Evolutionary conservation across 352 stramenopile genomes (phyloP).

Genomic region (Stramenopiles sp.): DNA sequence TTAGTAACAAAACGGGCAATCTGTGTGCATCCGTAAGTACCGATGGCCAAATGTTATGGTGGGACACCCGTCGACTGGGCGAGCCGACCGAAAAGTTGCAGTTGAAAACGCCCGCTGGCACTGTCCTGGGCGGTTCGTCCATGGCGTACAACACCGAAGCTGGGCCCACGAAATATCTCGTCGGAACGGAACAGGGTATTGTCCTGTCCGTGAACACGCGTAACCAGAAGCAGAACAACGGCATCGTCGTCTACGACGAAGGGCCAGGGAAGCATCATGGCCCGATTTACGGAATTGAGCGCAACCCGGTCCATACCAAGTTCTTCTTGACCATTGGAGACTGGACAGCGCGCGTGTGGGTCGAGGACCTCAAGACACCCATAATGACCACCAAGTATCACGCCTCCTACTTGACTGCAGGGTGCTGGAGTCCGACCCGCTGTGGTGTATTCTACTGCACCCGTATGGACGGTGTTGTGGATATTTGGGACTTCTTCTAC

Average conservation of each 20-base stretch:
- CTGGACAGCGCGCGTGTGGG: conserved; percentile 86
- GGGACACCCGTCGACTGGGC: conserved; percentile 58
- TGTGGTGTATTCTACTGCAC: conserved; percentile 89
- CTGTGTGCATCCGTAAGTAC: conserved; percentile 86
- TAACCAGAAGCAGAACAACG: conserved; percentile 90
- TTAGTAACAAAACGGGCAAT: conserved; percentile 82
- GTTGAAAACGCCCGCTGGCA: conserved; percentile 40
- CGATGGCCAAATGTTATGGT: conserved; percentile 74
- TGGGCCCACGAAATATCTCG: conserved; percentile 83
- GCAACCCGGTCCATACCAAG: conserved; percentile 89
- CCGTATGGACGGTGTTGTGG: conserved; percentile 77
- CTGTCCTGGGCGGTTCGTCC: conserved; percentile 69
- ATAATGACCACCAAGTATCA: conserved; percentile 89
- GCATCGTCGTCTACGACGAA: conserved; percentile 82
- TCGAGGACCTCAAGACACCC: conserved; percentile 84
- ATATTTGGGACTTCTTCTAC: conserved; percentile 94
- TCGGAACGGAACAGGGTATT: conserved; percentile 87
- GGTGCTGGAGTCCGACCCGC: conserved; percentile 85
- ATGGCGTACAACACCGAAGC: conserved; percentile 92
- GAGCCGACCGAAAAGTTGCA: too few relatives aligned
- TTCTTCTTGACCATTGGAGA: conserved; percentile 93
- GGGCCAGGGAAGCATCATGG: conserved; percentile 79
- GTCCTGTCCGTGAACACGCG: conserved; percentile 79
- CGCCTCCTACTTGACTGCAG: conserved; percentile 76
- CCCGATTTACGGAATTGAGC: conserved; percentile 79